Base-by-base conservation (phyloP, 2,329 filamentous ascomycete species). In the Fusarium anguioides region DNA sequence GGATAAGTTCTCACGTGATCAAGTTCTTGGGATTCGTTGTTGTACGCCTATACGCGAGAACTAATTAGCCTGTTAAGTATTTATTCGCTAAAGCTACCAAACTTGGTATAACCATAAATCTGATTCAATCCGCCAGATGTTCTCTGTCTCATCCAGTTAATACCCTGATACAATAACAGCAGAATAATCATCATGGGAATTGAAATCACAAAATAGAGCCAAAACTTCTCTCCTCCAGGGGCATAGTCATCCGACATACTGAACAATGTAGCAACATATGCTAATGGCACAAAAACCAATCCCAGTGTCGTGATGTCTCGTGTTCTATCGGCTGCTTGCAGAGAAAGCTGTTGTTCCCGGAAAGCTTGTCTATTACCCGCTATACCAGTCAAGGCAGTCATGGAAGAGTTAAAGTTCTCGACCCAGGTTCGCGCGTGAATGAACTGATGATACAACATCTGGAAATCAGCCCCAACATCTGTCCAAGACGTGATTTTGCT, bases 221-320 rank as follows among this genome's bases (percentile, higher is more conserved):
- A 53, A 11, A 53, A 53, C 14, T 23, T 37, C 7, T 24, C 23
- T 2, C 27, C 50, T 3, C 50, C 41, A 15, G 50, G 50, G 11
- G 18, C 40, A 37, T 31, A 53, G 4, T 27, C 18, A 36, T 27
- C 40, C 3, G 50, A 46, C 50, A 53, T 46, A 18, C 31, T 46
- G 23, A 53, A 53, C 6, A 53, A 33, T 5, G 31, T 39, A 18
- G 50, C 50, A 20, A 53, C 26, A n/a, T 53, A 53, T 15, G 50
- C 50, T 14, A 46, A 46, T 1, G 50, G 50, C 1, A 53, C 40
- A 27, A 46, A 53, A 1, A 53, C 18, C 5, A 53, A 8, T 17
- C 50, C 50, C 12, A 53, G 11, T 3, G n/a, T 29, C 15, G 50
- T 46, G 6, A 53, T 39, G 6, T 53, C 46, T 6, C 41, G 24